Evolutionary conservation across 1,284 basidiomycete genomes (phyloP).

Genomic region (Microbotryum violaceum): DNA sequence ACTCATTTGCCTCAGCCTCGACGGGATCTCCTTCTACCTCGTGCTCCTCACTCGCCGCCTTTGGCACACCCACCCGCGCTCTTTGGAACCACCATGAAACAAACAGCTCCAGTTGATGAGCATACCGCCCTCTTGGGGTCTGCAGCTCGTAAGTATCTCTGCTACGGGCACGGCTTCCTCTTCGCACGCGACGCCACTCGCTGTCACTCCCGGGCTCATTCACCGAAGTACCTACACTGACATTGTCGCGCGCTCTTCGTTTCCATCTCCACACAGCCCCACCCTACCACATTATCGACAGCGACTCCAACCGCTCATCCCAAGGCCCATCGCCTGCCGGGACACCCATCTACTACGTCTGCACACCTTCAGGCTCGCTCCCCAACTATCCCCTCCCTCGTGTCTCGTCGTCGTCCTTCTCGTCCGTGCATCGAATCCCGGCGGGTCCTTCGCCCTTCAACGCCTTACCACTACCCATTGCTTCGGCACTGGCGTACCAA

Average conservation of each 20-base stretch:
- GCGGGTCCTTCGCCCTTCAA: constrained; percentile 14
- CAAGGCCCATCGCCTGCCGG: background rate
- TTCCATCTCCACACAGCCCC: constrained; percentile 1
- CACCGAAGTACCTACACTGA: background rate
- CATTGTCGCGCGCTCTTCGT: background rate
- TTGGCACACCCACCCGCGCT: too few species aligned
- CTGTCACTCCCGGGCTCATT: background rate
- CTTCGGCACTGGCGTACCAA: constrained; percentile 1
- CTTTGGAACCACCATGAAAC: too few species aligned
- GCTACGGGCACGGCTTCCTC: background rate
- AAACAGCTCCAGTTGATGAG: too few species aligned
- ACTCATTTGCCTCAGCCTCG: too few species aligned
- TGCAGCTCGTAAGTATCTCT: too few species aligned
- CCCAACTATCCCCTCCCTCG: background rate
- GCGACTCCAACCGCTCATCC: too few species aligned
- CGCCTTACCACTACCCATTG: constrained; percentile 3
- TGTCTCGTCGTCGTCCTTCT: background rate
- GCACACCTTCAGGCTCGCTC: background rate
- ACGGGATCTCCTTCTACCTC: too few species aligned
- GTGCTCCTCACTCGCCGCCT: too few species aligned
- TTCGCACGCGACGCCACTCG: background rate
- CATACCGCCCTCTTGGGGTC: too few species aligned
- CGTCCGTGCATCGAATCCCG: background rate
- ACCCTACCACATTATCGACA: constrained; percentile 1
- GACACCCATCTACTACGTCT: background rate